These are phyloP conservation scores for Populus hybrid DNA, from an alignment of 441 rosid genomes.

Conservation along the genomic window DNA sequence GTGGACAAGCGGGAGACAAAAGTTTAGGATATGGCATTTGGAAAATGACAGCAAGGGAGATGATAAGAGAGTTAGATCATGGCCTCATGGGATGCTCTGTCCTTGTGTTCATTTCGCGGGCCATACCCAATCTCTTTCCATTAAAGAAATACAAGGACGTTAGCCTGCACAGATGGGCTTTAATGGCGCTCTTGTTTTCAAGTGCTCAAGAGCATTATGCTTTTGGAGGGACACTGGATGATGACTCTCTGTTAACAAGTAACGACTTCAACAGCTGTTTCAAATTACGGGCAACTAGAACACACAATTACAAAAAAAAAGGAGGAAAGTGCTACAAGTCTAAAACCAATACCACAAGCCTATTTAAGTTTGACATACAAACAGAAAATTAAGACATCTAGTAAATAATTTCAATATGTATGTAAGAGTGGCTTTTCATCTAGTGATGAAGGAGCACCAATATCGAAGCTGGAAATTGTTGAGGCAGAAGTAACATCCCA, in stretches of 20 bases:
- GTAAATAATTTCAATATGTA: no score
- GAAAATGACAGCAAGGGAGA: slow-evolving; percentile 31
- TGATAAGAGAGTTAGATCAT: no score
- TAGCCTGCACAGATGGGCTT: slow-evolving; percentile 6
- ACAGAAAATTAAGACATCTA: no score
- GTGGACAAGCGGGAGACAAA: slow-evolving; percentile 37
- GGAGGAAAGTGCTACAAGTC: no score
- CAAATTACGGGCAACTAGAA: no score
- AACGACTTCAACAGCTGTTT: background rate
- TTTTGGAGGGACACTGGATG: slow-evolving; percentile 8
- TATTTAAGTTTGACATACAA: no score
- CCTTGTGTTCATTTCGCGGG: no score
- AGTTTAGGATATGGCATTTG: slow-evolving; percentile 5
- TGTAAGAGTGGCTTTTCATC: background rate
- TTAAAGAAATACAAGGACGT: background rate
- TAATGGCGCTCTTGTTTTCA: background rate
- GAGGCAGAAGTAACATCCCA: background rate
- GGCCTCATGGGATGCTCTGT: no score
- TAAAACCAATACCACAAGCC: no score
- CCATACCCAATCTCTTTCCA: no score
- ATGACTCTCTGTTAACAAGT: slow-evolving; percentile 4
- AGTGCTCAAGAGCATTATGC: slow-evolving; percentile 3
- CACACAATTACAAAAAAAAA: no score
- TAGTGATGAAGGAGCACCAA: background rate
- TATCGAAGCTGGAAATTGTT: background rate